Base-by-base conservation (phyloP, 2,329 filamentous ascomycete species). In the Aspergillus sp. region DNA sequence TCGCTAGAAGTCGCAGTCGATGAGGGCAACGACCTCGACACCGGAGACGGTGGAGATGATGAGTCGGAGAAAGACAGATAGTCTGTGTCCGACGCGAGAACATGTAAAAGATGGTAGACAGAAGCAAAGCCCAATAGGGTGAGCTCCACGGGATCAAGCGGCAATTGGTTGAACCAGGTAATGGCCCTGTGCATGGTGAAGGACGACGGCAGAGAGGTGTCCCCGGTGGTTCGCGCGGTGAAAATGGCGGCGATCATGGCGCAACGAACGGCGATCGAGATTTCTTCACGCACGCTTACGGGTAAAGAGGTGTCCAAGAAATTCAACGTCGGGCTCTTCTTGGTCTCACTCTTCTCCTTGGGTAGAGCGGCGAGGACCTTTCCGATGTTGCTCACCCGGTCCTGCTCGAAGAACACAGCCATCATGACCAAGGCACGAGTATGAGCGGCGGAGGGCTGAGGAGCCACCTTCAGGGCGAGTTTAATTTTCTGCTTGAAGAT, bases 391-490 rank as follows among this genome's bases (percentile, higher is more conserved):
- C 69, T 59, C 14, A 78, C 70, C 31, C 81, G 78, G 49, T 79
- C 73, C 6, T 76, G 69, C 48, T 81, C 78, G n/a, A 79, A 76
- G 25, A 86, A 76, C 2, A 86, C 76, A 6, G 83, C 80, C 62
- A 81, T 81, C 56, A 83, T 81, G 11, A 81, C 81, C 4, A 85
- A 71, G 13, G 82, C 80, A 42, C 84, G 76, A 10, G 81, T 76
- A 47, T 83, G 79, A 2, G 89, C 87, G 19, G 84, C 83, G 1
- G 91, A 96, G 11, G 88, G 88, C 34, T 88, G 84, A 1, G 93
- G 93, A 0, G 92, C 89, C 6, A 85, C 82, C 53, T 82, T 81
- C 56, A 90, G 78, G 2, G 92, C 90, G 31, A 89, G 78, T 1
- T 84, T 79, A 29, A 96, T 78, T 51, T 85, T 78, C 32, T 74